Evolutionary conservation across 1,139 yeast species (phyloP).

Genomic region (Taiozyma onychis): DNA sequence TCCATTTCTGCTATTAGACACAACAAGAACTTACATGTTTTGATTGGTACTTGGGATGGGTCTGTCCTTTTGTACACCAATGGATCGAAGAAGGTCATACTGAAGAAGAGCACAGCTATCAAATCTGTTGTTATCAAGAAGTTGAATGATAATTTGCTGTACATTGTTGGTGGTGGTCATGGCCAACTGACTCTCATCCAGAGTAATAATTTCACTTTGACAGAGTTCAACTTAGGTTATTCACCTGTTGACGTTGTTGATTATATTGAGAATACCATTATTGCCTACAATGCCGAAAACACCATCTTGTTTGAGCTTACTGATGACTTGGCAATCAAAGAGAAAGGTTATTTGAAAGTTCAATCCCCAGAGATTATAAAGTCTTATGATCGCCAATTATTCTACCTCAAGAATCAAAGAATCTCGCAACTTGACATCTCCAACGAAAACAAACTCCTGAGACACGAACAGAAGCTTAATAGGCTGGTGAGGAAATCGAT

Average conservation of each 20-base stretch:
- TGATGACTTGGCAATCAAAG: slow-evolving; percentile 1
- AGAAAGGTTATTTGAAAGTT: slow-evolving; percentile 16
- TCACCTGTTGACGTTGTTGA: slow-evolving; percentile 19
- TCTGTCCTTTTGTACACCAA: slow-evolving; percentile 5
- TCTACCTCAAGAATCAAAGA: background rate
- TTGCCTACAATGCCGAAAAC: slow-evolving; percentile 18
- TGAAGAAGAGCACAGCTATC: slow-evolving; percentile 8
- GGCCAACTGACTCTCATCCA: slow-evolving; percentile 13
- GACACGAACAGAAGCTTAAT: slow-evolving; percentile 7
- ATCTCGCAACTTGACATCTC: slow-evolving; percentile 1
- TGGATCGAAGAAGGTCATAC: slow-evolving; percentile 4
- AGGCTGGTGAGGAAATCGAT: slow-evolving; percentile 15
- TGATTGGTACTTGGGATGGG: slow-evolving; percentile 23
- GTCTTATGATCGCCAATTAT: background rate
- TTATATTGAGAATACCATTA: slow-evolving; percentile 1
- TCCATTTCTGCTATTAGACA: slow-evolving; percentile 6
- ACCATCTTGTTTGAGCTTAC: slow-evolving; percentile 6
- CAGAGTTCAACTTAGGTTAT: slow-evolving; percentile 13
- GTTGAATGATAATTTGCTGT: background rate
- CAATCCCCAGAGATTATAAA: slow-evolving; percentile 8
- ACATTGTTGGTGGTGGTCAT: slow-evolving; percentile 20
- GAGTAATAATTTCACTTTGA: background rate
- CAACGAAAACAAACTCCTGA: background rate
- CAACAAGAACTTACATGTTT: slow-evolving; percentile 2
- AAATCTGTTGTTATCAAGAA: slow-evolving; percentile 16